Percentiles rank a stretch among this genome's conserved stretches.
phyloP scores from a whole-genome alignment of 805 yeast genomes.

The Starmerella vitae region DNA sequence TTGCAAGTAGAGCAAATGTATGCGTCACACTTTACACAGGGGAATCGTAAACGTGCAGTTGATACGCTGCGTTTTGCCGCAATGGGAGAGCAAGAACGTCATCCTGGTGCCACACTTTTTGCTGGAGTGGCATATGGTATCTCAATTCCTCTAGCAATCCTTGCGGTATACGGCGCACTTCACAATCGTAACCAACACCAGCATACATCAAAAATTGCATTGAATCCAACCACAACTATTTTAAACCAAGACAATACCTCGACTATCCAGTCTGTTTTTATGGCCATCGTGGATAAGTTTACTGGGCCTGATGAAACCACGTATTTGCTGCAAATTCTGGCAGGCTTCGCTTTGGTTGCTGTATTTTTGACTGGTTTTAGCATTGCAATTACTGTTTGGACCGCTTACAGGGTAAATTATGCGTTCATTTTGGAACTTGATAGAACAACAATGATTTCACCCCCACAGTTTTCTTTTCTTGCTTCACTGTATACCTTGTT shows the following conservation, averaged over 20 bases:
- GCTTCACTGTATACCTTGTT: slow-evolving; percentile 48
- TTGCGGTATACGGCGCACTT: slow-evolving; percentile 44
- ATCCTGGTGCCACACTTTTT: slow-evolving; percentile 34
- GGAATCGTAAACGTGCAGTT: slow-evolving; percentile 56
- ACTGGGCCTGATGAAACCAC: slow-evolving; percentile 35
- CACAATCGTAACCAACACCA: slow-evolving; percentile 24
- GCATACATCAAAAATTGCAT: slow-evolving; percentile 23
- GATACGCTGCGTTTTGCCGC: slow-evolving; percentile 49
- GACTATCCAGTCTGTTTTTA: neutral
- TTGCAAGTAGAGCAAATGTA: slow-evolving; percentile 53
- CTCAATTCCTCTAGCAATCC: slow-evolving; percentile 51
- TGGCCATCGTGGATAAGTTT: neutral
- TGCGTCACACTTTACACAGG: slow-evolving; percentile 52
- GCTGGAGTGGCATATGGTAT: slow-evolving; percentile 62
- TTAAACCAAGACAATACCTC: neutral
- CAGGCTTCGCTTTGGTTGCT: slow-evolving; percentile 60
- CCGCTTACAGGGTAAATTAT: slow-evolving; percentile 64
- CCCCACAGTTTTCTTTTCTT: slow-evolving; percentile 48
- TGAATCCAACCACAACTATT: neutral
- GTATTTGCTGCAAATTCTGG: slow-evolving; percentile 76
- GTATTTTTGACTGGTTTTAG: slow-evolving; percentile 53
- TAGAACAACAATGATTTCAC: slow-evolving; percentile 50
- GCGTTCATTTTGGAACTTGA: slow-evolving; percentile 84
- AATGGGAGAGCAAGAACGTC: slow-evolving; percentile 22
- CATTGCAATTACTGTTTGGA: slow-evolving; percentile 61